Conservation (phyloP, 305 asterid species). For the Lippia alba region DNA sequence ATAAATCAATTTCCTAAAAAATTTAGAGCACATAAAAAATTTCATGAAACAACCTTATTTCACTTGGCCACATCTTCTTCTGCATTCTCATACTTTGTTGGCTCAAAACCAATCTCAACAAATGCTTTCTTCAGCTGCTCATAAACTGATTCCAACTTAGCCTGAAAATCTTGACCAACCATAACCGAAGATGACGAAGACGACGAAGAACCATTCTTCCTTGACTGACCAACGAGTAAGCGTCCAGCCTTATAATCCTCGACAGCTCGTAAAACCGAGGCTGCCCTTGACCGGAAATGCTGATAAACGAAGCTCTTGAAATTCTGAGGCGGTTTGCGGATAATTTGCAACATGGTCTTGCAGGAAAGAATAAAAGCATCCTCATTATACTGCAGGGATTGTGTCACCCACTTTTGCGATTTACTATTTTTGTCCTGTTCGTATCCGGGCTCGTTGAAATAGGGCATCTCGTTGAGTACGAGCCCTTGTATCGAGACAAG, state of each 20-base stretch:
- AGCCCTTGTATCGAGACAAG: constrained; percentile 62
- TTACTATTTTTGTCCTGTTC: no score
- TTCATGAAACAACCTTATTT: no score
- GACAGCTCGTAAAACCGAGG: constrained; percentile 33
- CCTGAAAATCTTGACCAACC: neutral
- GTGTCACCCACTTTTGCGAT: neutral
- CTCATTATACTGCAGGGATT: constrained; percentile 38
- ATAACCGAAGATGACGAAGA: no score
- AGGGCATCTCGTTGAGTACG: constrained; percentile 54
- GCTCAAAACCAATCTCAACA: neutral
- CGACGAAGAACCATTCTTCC: neutral
- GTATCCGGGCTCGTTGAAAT: constrained; percentile 50
- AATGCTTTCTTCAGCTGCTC: constrained; percentile 28
- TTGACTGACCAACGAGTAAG: constrained; percentile 32
- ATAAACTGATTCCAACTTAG: constrained; percentile 1
- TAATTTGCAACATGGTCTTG: constrained; percentile 38
- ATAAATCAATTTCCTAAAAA: no score
- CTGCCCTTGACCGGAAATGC: constrained; percentile 37
- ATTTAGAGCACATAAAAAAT: no score
- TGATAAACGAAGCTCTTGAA: constrained; percentile 43
- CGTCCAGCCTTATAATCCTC: constrained; percentile 33
- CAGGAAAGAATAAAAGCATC: constrained; percentile 44
- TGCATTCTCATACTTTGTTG: neutral
- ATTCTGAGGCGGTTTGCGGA: constrained; percentile 39
- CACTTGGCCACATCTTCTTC: no score